Evolutionary conservation across 2,329 filamentous ascomycete species (phyloP), one percentile per base, ranked within the genome.

Genomic region (Paecilomyces formosus): DNA sequence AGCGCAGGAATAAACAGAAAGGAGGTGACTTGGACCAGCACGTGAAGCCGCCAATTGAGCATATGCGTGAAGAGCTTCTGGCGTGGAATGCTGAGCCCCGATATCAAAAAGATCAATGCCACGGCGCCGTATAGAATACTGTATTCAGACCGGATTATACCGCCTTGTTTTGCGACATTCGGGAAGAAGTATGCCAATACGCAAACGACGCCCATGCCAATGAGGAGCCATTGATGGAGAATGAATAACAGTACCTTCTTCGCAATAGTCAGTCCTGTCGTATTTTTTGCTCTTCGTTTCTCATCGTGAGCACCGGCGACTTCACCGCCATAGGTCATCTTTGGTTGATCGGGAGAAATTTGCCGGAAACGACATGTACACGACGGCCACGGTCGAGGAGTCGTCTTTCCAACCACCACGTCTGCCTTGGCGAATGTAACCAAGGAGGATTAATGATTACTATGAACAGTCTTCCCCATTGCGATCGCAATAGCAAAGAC

Each of bases 91-190:
- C 88, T 88, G 64, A 89, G 80, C 3, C 88, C 88, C 57, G 86
- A 89, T 63, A 89, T 80, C 58, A 90, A 77, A 70, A 90, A 90
- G 65, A 90, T 88, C 65, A 89, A 73, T 18, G 81, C 84, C 30
- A 90, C 85, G 21, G 82, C 85, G 31, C 87, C 85, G 68, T 90
- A 90, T 30, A 89, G 79, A 57, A 89, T 74, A 8, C 78, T 72
- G 13, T 75, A 74, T 56, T 76, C 70, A 3, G 74, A 70, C 15
- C 67, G 68, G 61, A 76, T 75, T 13, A 68, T 64, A 31, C 74
- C 74, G 50, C 74, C 78, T 54, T 78, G 72, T 65, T 82, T 83
- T 53, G 73, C 72, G 3, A 76, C 71, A 58, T 82, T 75, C 6
- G 82, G 75, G 66, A 84, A 76, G 74, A 82, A 72, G 63, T 80